Evolutionary conservation across 169 alveolate genomes (phyloP), one percentile per base, ranked within the genome.

Genomic region (Eimeria zaria): DNA sequence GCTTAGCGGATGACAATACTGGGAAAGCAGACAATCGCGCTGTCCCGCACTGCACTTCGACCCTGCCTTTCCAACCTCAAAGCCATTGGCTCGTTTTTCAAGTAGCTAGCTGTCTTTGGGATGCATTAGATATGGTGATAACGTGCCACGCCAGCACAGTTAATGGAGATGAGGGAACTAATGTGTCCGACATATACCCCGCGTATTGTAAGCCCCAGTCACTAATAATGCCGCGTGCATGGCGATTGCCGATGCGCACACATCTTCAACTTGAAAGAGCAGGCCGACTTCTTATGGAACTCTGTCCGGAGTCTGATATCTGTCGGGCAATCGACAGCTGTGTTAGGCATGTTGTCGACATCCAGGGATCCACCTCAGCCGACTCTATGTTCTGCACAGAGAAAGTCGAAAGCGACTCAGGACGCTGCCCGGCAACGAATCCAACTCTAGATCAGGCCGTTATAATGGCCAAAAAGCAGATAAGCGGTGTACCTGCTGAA

Each of bases 1-100:
- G 24, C 46, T 46, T 9, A 46, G 69, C 46, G 27, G 91, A 83
- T 12, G 76, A 55, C 16, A 53, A 18, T 11, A 22, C 93, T 27
- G 81, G n/a, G 18, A 16, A n/a, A 55, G 44, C 0, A 41, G 93
- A 41, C 24, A 51, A 62, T 0, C 22, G 64, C 83, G 14, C 33
- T 41, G 78, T 5, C 53, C 30, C 24, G 39, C 93, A 24, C 14
- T 58, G 81, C 60, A 36, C 30, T 8, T 36, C 58, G n/a, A 62
- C 83, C 39, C 30, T 87, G 83, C 93, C 93, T 4, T 87, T 39
- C n/a, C 81, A 87, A 18, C 44, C 81, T 3, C 93, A 87, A 48
- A 87, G 93, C 81, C 93, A 44, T 12, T 60, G 93, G 93, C 81
- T 60, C 44, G 64, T 87, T 0, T 87, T 87, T 30, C 93, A 87